Percentiles rank a stretch among this genome's conserved stretches.
phyloP scores from a whole-genome alignment of 441 rosid genomes.

The Cnidoscolus chayamansa region DNA sequence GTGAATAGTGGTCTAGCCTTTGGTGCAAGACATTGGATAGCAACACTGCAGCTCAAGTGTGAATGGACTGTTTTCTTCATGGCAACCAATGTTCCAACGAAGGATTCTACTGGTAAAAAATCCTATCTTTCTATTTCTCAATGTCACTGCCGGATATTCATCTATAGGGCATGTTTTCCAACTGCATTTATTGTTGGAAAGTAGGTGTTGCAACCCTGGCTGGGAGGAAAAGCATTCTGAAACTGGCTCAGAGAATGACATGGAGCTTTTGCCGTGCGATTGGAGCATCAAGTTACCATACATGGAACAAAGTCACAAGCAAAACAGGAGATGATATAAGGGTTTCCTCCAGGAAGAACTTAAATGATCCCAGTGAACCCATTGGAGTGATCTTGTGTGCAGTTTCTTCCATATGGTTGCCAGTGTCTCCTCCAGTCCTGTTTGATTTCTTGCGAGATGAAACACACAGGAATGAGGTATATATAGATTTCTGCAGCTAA shows the following conservation, averaged over 20 bases:
- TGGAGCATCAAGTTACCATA: slow-evolving; percentile 86
- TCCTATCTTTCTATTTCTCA: not conserved
- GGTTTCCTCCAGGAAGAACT: slow-evolving; percentile 88
- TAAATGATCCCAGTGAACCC: slow-evolving; percentile 92
- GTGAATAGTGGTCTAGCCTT: slow-evolving; percentile 84
- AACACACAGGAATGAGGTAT: slow-evolving; percentile 71
- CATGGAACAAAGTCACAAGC: slow-evolving; percentile 76
- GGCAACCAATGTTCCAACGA: slow-evolving; percentile 98
- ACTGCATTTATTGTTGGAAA: not conserved
- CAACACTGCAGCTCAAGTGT: slow-evolving; percentile 86
- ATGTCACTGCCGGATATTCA: not conserved
- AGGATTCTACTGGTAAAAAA: slow-evolving; percentile 75
- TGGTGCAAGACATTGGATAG: slow-evolving; percentile 90
- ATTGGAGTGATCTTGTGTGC: slow-evolving; percentile 82
- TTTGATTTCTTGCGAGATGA: slow-evolving; percentile 89
- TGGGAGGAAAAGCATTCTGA: slow-evolving; percentile 89
- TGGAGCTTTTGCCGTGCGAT: slow-evolving; percentile 75
- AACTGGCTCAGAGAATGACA: slow-evolving; percentile 90
- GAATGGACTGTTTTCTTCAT: slow-evolving; percentile 90
- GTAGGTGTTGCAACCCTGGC: slow-evolving; percentile 88
- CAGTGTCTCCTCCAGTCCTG: slow-evolving; percentile 61
- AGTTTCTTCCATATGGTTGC: slow-evolving; percentile 85
- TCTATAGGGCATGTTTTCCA: not conserved
- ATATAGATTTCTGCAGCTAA: not conserved
- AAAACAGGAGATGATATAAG: slow-evolving; percentile 92